Base-by-base conservation (phyloP, 176 grass and related monocot species). In the Miscanthus lutarioriparius region DNA sequence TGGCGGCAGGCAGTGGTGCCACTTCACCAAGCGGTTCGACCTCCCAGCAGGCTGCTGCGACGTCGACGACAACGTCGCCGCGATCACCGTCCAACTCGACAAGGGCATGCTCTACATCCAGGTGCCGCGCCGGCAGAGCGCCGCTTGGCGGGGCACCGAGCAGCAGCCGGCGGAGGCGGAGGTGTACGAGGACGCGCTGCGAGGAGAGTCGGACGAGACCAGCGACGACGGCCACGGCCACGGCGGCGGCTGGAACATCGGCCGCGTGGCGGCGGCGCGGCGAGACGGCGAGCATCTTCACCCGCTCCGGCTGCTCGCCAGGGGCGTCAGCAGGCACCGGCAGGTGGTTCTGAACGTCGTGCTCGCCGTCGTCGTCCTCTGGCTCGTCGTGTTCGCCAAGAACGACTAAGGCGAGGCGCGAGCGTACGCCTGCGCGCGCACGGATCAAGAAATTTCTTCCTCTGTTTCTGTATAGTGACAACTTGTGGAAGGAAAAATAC, bases 11-110 rank as follows among this genome's bases (percentile, higher is more conserved):
- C 78, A 80, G 37, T 72, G 80, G 84, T 68, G 37, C 28, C 86
- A 70, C 40, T 97, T 97, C 80, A 72, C 74, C 19, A 92, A 89
- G 86, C 77, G 75, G 6, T 88, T 91, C 90, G 75, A 78, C 58
- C 70, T 97, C 72, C 75, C 92, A 11, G 49, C 47, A 2, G 35
- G 20, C 26, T 12, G 53, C 33, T 35, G 5, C 47, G 14, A 1
- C 15, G 45, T 5, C 25, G 11, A 6, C 61, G 45, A 17, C 64
- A 59, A 92, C 22, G 27, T 75, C 2, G 35, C 25, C 25, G 84
- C 22, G 45, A 89, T 95, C 93, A 81, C 44, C 58, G 93, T 92
- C 12, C 85, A 87, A 33, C 72, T 95, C 36, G 86, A 96, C 58
- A 74, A 77, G 73, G 91, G 86, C 16, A 30, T 85, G 38, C 83